Base-by-base conservation (phyloP, 768 basidiomycete genomes). In the Russula earlei region DNA sequence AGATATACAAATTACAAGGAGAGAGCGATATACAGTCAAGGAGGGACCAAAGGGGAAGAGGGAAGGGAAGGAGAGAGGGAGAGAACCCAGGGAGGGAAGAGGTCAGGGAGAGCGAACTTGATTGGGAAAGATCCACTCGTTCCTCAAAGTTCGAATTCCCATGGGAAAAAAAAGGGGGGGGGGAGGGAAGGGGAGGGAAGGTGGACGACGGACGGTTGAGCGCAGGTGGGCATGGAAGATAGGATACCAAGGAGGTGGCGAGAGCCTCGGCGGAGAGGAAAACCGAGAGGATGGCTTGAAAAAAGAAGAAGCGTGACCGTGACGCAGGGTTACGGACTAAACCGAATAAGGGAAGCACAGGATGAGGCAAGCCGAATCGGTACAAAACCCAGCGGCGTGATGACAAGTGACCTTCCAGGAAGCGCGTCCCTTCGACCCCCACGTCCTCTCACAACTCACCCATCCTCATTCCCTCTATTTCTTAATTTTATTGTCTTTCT, bases 351-450 rank as follows among this genome's bases (percentile, higher is more conserved):
- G 61, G 40, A 54, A 38, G 52, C 52, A 60, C 50, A 58, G 61
- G 61, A 59, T 59, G 50, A 60, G 52, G 58, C 22, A 49, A 59
- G 36, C 58, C 60, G 52, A 60, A 54, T 61, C 56, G 49, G 52
- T 62, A 61, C 61, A 62, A 62, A 62, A 62, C 61, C 59, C 60
- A 48, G 49, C 59, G 54, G 49, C 49, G 54, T 46, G 59, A 54
- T 58, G 57, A 58, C 52, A 54, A 37, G 52, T 58, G 57, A 58
- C 57, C 57, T 58, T 58, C 56, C 52, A 58, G 57, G 57, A 58
- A 58, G 57, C 57, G 57, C 57, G 52, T 58, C 57, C 58, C 37
- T 57, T 59, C 61, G 52, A 56, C 64, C 58, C 50, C 45, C 59
- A 54, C 60, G 53, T 52, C 51, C 52, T 57, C 60, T 41, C 42